Base-by-base conservation (phyloP, 768 basidiomycete species). In the Megacollybia marginata region DNA sequence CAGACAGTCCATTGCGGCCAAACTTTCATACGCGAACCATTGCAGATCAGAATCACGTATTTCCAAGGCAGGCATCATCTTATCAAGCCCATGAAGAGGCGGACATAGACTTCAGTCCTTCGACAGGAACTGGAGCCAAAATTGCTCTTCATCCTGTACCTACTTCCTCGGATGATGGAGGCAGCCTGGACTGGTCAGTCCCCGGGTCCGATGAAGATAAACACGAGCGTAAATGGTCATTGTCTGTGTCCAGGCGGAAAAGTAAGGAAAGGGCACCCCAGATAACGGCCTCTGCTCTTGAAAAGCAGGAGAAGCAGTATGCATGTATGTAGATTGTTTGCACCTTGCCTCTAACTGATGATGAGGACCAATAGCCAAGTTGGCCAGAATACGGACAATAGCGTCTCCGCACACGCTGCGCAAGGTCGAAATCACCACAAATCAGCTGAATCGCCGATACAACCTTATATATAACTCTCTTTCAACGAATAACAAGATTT, bases 161-260 rank as follows among this genome's bases (percentile, higher is more conserved):
- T 0, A 65, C 76, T 6, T 88, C 86, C 8, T 71, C 74, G 6
- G 78, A 88, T 59, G 80, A 83, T 49, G 88, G 87, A 5, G 66
- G 69, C 23, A 85, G 85, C 1, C 65, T 89, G 33, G 88, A 90
- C 57, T 90, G 88, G 88, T 73, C 77, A n/a, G 72, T 75, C n/a
- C 61, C 71, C 28, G 62, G 63, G 12, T 62, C 72, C 1, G 81
- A 81, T 12, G 78, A 85, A 28, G 79, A 81, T 34, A 74, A 65
- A 54, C 32, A 57, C n/a, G 85, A 87, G 35, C 76, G 69, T 50
- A 75, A 76, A 40, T 88, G 86, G 86, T 62, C 72, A 2, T 59
- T 82, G 50, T 71, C 78, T 2, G 71, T 82, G 42, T 66, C 74
- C 5, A 86, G 79, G 59, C 73, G 76, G 43, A 86, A 76, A 55